Percentiles rank a stretch among this genome's conserved stretches.
Conservation (phyloP, 129 eudicot species). For the Escallonia rubra region DNA sequence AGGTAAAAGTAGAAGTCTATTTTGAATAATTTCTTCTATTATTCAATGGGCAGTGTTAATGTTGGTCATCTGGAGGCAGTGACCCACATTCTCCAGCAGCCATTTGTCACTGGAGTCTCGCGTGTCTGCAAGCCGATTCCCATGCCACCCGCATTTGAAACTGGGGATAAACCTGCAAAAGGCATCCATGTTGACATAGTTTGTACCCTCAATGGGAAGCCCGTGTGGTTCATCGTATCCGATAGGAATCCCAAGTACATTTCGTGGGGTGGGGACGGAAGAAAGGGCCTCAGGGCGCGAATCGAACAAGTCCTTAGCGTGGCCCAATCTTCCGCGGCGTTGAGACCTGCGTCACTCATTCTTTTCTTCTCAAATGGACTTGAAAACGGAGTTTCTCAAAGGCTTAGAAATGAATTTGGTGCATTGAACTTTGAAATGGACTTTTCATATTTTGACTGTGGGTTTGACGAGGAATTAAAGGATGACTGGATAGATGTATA, state of each 20-base stretch:
- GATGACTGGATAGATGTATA: conserved; percentile 60
- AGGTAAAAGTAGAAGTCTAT: background rate
- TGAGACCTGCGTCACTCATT: conserved; percentile 59
- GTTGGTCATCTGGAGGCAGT: conserved; percentile 86
- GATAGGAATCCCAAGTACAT: conserved; percentile 83
- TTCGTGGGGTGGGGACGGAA: conserved; percentile 46
- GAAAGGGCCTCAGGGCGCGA: conserved; percentile 52
- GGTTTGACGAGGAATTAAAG: conserved; percentile 47
- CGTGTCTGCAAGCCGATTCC: conserved; percentile 82
- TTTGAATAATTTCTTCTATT: background rate
- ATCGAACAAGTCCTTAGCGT: conserved; percentile 51
- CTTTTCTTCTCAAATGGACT: conserved; percentile 78
- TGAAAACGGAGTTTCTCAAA: conserved; percentile 21
- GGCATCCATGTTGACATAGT: conserved; percentile 74
- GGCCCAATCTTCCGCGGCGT: conserved; percentile 41
- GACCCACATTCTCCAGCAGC: conserved; percentile 72
- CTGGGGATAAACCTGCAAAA: conserved; percentile 16
- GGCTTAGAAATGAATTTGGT: conserved; percentile 43
- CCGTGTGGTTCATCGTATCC: conserved; percentile 88
- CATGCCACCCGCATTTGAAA: conserved; percentile 12
- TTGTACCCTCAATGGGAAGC: conserved; percentile 57
- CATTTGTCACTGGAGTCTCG: conserved; percentile 62
- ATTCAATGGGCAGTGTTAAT: conserved; percentile 43
- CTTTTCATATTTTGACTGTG: conserved; percentile 30
- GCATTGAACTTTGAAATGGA: conserved; percentile 34